Conservation (phyloP, 2,329 filamentous ascomycete species). For the Alternaria burnsii region DNA sequence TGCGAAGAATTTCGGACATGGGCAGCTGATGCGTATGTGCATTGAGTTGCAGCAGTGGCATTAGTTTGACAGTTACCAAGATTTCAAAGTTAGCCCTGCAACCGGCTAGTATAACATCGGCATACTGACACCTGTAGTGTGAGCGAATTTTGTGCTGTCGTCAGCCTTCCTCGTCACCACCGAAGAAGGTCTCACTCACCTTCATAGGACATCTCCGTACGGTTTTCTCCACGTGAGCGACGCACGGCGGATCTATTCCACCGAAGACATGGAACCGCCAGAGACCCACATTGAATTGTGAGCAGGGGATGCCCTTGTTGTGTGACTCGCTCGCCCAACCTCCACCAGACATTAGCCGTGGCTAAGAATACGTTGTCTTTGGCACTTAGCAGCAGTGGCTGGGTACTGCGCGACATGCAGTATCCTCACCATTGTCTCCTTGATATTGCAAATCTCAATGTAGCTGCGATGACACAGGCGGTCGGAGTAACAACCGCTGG, state of each 20-base stretch:
- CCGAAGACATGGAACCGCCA: constrained; percentile 41
- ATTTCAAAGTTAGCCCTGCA: constrained; percentile 22
- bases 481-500: background rate
- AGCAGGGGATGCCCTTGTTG: constrained; percentile 40
- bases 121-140: constrained; percentile 16
- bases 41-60: constrained; percentile 19
- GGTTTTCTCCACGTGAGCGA: constrained; percentile 43
- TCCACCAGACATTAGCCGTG: constrained; percentile 29
- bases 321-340: constrained; percentile 36
- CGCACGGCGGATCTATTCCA: constrained; percentile 32
- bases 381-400: background rate
- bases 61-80: constrained; percentile 16
- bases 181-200: constrained; percentile 12
- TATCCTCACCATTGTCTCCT: background rate
- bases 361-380: constrained; percentile 17
- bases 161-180: constrained; percentile 28
- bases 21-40: constrained; percentile 17
- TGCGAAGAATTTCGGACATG: constrained; percentile 20
- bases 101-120: constrained; percentile 19
- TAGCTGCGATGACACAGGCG: background rate
- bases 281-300: constrained; percentile 29
- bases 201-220: constrained; percentile 22
- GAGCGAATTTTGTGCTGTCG: constrained; percentile 19
- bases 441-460: background rate
- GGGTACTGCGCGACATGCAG: background rate